These are phyloP conservation scores for Chaetomiaceae sp. DNA, from an alignment of 2,329 filamentous ascomycete genomes.

Conservation along the genomic window DNA sequence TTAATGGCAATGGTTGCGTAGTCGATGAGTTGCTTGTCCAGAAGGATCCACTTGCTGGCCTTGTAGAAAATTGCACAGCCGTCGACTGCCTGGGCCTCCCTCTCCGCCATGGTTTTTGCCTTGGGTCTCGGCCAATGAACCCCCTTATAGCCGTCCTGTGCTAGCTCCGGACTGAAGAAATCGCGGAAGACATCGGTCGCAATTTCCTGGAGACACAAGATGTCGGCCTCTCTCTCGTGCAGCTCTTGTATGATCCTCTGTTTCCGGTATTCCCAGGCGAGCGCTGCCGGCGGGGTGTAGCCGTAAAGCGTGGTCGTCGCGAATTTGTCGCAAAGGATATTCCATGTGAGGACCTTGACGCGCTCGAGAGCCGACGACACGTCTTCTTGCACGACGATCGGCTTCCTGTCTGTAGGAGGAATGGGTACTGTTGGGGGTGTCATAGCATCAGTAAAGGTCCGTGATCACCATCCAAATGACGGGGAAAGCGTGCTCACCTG, in stretches of 20 bases:
- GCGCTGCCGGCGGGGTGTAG: constrained; percentile 76
- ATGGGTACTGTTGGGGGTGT: constrained; percentile 59
- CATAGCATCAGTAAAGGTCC: constrained; percentile 7
- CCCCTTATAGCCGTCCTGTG: constrained; percentile 85
- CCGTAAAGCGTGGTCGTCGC: constrained; percentile 82
- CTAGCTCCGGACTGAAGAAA: constrained; percentile 82
- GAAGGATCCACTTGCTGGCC: constrained; percentile 83
- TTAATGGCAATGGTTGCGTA: constrained; percentile 91
- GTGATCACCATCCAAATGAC: no score
- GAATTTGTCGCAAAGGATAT: constrained; percentile 91
- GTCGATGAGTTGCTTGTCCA: constrained; percentile 93
- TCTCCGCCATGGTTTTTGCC: constrained; percentile 86
- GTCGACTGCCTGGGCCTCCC: constrained; percentile 84
- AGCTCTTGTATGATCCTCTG: constrained; percentile 81
- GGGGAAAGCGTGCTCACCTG: constrained; percentile 56
- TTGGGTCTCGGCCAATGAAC: constrained; percentile 89
- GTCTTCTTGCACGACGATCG: constrained; percentile 72
- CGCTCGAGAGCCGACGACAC: constrained; percentile 57
- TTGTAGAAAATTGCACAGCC: constrained; percentile 98
- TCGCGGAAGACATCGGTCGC: constrained; percentile 89
- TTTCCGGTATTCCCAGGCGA: constrained; percentile 83
- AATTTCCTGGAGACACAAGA: constrained; percentile 90
- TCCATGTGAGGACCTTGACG: constrained; percentile 87
- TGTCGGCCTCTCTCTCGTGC: constrained; percentile 72
- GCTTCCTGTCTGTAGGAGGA: constrained; percentile 70